Evolutionary conservation across 352 stramenopile species (phyloP).

Genomic region (Hyaloperonospora brassicae): DNA sequence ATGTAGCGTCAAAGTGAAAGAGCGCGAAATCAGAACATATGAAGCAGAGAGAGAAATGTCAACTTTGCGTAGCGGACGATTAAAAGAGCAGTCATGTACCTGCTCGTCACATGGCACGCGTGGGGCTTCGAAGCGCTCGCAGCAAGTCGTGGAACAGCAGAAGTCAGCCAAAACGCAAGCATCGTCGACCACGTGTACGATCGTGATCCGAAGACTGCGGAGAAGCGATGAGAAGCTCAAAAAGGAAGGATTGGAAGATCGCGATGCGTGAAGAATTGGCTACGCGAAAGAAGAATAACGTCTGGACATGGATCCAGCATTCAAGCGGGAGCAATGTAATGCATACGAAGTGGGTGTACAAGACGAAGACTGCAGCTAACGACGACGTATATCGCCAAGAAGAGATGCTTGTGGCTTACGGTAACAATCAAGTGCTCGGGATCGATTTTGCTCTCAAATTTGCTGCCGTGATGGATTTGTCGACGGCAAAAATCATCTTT

Average conservation of each 20-base stretch:
- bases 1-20: too few relatives aligned
- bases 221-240: not conserved
- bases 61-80: too few relatives aligned
- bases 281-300: not conserved
- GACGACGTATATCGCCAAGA: not conserved
- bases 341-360: not conserved
- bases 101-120: too few relatives aligned
- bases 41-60: too few relatives aligned
- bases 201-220: not conserved
- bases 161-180: too few relatives aligned
- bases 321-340: not conserved
- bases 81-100: too few relatives aligned
- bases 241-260: not conserved
- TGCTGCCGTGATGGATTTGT: not conserved
- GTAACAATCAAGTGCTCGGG: not conserved
- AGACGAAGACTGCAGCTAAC: not conserved
- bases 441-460: not conserved
- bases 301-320: not conserved
- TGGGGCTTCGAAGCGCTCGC: too few relatives aligned
- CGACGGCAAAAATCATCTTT: not conserved
- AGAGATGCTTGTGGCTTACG: not conserved
- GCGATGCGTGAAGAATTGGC: not conserved
- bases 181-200: not conserved
- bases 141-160: too few relatives aligned
- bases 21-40: too few relatives aligned